phyloP scores from a whole-genome alignment of 805 yeast species.

The Saturnispora mendoncae region DNA sequence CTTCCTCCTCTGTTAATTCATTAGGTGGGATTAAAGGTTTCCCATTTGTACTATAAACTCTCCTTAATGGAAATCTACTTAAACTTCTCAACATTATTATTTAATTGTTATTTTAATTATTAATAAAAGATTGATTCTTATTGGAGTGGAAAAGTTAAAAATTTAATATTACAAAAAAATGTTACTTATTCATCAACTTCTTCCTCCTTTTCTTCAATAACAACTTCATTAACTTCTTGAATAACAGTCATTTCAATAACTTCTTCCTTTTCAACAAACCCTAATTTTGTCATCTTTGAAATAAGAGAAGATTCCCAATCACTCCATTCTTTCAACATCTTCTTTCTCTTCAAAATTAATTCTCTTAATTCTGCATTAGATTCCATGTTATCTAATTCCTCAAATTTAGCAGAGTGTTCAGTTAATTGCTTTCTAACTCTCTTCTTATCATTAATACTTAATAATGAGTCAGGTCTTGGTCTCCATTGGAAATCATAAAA shows the following conservation, averaged over 20 bases:
- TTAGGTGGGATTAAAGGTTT: conserved; percentile 6
- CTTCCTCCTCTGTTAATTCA: conserved; percentile 35
- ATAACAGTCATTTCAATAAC: conserved; percentile 45
- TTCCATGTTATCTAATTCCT: conserved; percentile 92
- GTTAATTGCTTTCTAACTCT: conserved; percentile 83
- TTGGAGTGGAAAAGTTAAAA: background rate
- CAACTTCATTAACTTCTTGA: conserved; percentile 73
- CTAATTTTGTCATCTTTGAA: conserved; percentile 38
- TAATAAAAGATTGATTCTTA: too few relatives aligned
- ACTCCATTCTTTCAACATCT: conserved; percentile 76
- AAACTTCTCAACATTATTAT: conserved; percentile 1
- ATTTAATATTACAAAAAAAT: too few relatives aligned
- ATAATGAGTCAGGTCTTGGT: conserved; percentile 82
- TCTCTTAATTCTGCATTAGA: conserved; percentile 89
- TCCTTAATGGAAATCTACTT: background rate
- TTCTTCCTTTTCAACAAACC: conserved; percentile 39
- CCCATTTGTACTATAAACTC: background rate
- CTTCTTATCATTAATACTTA: conserved; percentile 74
- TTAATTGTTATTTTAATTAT: too few relatives aligned
- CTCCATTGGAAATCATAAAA: conserved; percentile 93
- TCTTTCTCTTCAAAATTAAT: conserved; percentile 75
- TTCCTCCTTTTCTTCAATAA: conserved; percentile 65
- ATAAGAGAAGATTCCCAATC: conserved; percentile 56
- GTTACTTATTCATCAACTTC: conserved; percentile 35
- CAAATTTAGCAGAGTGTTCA: conserved; percentile 87